Evolutionary conservation across 2,329 filamentous ascomycete species (phyloP).

Genomic region (Verticillium dahliae): DNA sequence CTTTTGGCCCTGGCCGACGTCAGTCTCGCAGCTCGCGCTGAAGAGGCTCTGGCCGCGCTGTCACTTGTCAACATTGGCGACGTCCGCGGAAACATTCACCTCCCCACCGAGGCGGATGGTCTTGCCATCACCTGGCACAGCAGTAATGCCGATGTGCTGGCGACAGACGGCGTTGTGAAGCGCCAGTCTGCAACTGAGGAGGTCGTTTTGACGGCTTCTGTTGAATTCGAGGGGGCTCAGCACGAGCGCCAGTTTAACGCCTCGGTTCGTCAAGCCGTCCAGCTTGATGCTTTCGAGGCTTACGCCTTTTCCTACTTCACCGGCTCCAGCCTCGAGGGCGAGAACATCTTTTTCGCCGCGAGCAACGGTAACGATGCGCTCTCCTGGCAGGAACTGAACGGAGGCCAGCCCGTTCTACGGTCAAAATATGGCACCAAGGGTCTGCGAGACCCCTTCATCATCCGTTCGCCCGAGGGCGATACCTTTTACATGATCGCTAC

Average conservation of each 20-base stretch:
- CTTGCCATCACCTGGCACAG: conserved; percentile 27
- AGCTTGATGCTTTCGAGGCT: conserved; percentile 28
- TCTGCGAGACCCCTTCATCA: conserved; percentile 45
- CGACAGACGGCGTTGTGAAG: conserved; percentile 25
- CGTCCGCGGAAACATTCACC: conserved; percentile 29
- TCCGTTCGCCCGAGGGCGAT: conserved; percentile 41
- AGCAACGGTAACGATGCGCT: conserved; percentile 46
- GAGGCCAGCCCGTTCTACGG: conserved; percentile 35
- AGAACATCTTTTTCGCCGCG: conserved; percentile 46
- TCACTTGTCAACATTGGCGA: conserved; percentile 25
- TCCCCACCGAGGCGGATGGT: conserved; percentile 23
- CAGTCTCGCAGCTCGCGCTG: background rate
- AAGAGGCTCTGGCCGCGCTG: conserved; percentile 15
- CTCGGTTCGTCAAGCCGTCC: conserved; percentile 23
- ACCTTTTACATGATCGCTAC: conserved; percentile 46
- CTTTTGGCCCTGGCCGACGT: conserved; percentile 4
- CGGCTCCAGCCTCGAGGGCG: conserved; percentile 32
- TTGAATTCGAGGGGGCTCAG: conserved; percentile 14
- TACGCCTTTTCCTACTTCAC: conserved; percentile 49
- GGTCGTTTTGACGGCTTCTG: conserved; percentile 28
- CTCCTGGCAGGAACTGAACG: conserved; percentile 42
- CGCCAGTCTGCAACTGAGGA: conserved; percentile 18
- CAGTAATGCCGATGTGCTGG: conserved; percentile 24
- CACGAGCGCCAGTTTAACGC: conserved; percentile 23
- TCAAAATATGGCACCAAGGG: conserved; percentile 41